These are phyloP conservation scores for Chlamydomonas sp. DNA, from an alignment of 139 green algal genomes.

Conservation along the genomic window DNA sequence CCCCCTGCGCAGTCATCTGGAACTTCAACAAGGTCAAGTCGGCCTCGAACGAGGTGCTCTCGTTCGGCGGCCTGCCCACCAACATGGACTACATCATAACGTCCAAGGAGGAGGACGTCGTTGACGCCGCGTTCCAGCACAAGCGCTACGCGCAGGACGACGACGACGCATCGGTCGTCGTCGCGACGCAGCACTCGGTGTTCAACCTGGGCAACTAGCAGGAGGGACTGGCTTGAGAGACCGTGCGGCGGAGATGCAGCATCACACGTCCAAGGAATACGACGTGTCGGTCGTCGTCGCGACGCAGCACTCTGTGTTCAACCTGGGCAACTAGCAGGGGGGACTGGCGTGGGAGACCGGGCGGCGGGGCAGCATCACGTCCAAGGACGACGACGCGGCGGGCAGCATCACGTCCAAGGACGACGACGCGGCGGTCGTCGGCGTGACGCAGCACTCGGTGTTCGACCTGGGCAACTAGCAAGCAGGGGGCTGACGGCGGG, in stretches of 20 bases:
- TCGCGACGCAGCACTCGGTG: conserved; percentile 46
- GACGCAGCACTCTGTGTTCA: conserved; percentile 46
- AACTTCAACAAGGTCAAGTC: conserved; percentile 58
- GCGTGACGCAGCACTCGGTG: conserved; percentile 44
- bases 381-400: conserved; percentile 42
- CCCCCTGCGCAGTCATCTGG: conserved; percentile 72
- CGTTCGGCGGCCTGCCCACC: conserved; percentile 70
- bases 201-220: conserved; percentile 39
- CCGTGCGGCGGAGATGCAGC: too few relatives aligned
- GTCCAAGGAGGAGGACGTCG: conserved; percentile 65
- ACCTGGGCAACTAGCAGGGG: too few relatives aligned
- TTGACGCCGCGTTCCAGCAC: conserved; percentile 74
- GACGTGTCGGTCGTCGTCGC: conserved; percentile 36
- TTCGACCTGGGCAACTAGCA: conserved; percentile 38
- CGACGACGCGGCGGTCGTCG: conserved; percentile 26
- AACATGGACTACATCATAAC: conserved; percentile 75
- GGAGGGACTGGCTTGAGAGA: too few relatives aligned
- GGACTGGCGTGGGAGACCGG: too few relatives aligned
- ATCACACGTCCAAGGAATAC: conserved; percentile 17
- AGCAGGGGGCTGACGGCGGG: too few relatives aligned
- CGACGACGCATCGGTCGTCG: conserved; percentile 27
- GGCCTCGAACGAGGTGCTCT: conserved; percentile 22
- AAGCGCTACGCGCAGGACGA: conserved; percentile 21
- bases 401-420: conserved; percentile 39
- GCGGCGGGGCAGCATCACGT: too few relatives aligned